Evolutionary conservation across 345 rosid species (phyloP).

Genomic region (Theobroma cacao): DNA sequence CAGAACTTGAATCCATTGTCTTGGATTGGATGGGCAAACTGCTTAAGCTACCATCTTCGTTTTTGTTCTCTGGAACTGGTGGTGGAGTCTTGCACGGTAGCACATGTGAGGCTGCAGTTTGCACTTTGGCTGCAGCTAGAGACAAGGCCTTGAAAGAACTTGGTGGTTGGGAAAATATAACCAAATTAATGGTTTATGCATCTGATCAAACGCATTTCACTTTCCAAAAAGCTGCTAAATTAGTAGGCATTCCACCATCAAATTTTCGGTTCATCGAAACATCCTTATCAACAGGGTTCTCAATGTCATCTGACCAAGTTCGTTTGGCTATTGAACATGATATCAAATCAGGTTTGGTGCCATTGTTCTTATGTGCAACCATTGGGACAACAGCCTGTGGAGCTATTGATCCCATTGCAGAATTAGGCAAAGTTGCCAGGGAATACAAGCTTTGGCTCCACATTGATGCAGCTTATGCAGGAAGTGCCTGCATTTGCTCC

Average conservation of each 20-base stretch:
- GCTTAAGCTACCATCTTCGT: constrained; percentile 18
- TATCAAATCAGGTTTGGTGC: constrained; percentile 18
- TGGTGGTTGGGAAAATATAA: constrained; percentile 6
- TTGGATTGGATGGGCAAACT: constrained; percentile 30
- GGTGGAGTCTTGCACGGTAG: constrained; percentile 8
- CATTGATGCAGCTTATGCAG: constrained; percentile 43
- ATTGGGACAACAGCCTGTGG: constrained; percentile 22
- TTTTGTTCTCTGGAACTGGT: neutral
- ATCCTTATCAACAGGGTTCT: constrained; percentile 15
- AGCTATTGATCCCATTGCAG: constrained; percentile 29
- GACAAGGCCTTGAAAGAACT: neutral
- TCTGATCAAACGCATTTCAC: neutral
- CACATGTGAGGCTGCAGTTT: neutral
- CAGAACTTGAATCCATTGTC: constrained; percentile 28
- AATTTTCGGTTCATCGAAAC: constrained; percentile 21
- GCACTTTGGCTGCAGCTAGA: neutral
- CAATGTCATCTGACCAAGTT: constrained; percentile 4
- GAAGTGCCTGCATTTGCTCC: constrained; percentile 52
- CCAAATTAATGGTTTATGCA: constrained; percentile 23
- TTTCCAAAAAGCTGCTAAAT: constrained; percentile 2
- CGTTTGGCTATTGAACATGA: constrained; percentile 13
- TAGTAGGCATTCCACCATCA: constrained; percentile 24
- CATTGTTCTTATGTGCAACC: constrained; percentile 27
- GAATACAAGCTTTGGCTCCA: constrained; percentile 23
- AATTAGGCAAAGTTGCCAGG: constrained; percentile 19